Conservation (phyloP, 208 protist species). For the Angomonas desouzai region DNA sequence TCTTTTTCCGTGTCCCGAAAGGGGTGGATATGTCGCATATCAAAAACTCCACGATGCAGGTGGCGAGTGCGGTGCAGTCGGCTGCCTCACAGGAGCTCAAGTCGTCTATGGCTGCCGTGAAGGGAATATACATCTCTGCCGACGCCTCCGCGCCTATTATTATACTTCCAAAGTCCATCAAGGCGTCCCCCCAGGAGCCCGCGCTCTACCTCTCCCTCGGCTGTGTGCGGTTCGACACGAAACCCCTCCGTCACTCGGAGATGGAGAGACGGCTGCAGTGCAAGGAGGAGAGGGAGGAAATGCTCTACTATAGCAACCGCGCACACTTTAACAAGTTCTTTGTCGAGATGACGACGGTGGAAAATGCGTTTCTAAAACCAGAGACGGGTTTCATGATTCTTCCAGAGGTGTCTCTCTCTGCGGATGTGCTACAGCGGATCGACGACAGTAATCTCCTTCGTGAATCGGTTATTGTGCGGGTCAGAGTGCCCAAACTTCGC, state of each 20-base stretch:
- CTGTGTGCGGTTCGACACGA: slow-evolving; percentile 51
- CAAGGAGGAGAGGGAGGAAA: slow-evolving; percentile 36
- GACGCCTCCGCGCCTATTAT: slow-evolving; percentile 73
- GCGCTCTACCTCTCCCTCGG: slow-evolving; percentile 70
- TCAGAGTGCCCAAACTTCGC: slow-evolving; percentile 59
- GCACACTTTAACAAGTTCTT: slow-evolving; percentile 73
- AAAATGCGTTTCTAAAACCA: slow-evolving; percentile 42
- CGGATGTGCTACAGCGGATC: slow-evolving; percentile 71
- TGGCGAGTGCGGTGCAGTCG: slow-evolving; percentile 50
- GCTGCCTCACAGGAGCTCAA: slow-evolving; percentile 63
- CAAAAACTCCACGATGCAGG: slow-evolving; percentile 30
- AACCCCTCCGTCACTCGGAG: slow-evolving; percentile 61
- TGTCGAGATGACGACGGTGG: slow-evolving; percentile 70
- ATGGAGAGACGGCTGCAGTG: slow-evolving; percentile 33
- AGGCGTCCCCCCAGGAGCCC: slow-evolving; percentile 30
- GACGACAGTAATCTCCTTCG: slow-evolving; percentile 31
- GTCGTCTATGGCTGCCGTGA: slow-evolving; percentile 44
- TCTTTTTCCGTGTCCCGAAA: slow-evolving; percentile 62
- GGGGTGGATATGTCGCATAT: slow-evolving; percentile 58
- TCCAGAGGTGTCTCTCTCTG: slow-evolving; percentile 62
- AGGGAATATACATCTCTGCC: slow-evolving; percentile 64
- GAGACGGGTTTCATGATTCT: slow-evolving; percentile 68
- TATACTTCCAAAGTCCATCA: slow-evolving; percentile 58
- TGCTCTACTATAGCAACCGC: slow-evolving; percentile 69
- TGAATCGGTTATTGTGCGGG: slow-evolving; percentile 66